Base-by-base conservation (phyloP, 2,329 filamentous ascomycete genomes). In the Dendryphion nanum region DNA sequence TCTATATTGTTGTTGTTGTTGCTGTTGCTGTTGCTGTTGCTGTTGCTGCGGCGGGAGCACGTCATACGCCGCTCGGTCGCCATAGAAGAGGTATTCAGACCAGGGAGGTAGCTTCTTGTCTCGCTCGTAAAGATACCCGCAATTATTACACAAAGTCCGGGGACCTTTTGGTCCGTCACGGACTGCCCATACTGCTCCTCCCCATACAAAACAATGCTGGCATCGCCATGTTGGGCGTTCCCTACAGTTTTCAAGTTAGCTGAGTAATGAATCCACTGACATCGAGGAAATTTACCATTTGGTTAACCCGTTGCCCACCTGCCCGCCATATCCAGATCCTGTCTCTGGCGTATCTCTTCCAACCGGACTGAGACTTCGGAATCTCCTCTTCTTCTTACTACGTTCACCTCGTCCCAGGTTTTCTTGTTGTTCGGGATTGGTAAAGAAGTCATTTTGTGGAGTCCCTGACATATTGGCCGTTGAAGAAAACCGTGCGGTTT, bases 331-430 rank as follows among this genome's bases (percentile, higher is more conserved):
- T 8, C 84, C 85, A 15, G 82, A 76, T 5, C 74, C 74, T 33
- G 73, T 72, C 51, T 94, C 90, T 1, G 89, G 90, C 2, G 90
- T 96, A 8, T 86, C 86, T 40, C 90, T 77, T n/a, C 78, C 86
- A 15, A 82, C 69, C 0, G 93, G 91, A 58, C 89, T 94, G 45
- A 95, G 67, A 65, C 89, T 95, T 51, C 90, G 80, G 72, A 96
- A 95, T 18, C 90, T 79, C 48, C 87, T 79, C 79, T 96, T 96
- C 76, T 95, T 95, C 77, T 95, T 97, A 54, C 86, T 93, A 31
- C 91, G 75, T 68, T 96, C 91, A 17, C 91, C 91, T 38, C 91
- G 78, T 16, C 91, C 91, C 82, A 96, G 90, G 4, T 94, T 89
- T 58, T 96, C 80, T 29, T 72, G 61, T 43, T 58, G 63, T 45